Evolutionary conservation across 257 asterid species (phyloP), one percentile per base, ranked within the genome.

Genomic region (Capsicum pubescens): DNA sequence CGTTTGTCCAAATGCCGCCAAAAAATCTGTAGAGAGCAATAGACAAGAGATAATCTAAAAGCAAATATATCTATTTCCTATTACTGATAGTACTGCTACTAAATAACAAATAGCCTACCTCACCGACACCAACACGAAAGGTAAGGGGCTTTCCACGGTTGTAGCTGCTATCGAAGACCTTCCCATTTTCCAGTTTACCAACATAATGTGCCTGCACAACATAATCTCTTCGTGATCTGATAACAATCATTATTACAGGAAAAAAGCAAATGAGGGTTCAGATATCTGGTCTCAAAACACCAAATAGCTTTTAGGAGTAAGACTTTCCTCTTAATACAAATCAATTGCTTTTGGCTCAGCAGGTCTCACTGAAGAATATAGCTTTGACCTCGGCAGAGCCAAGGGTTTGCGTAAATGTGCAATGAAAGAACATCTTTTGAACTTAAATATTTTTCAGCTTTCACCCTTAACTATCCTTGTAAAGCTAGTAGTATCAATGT

Each of bases 161-260:
- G 86, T 94, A 94, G 88, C 99, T 95, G 94, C 99, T 95, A 63
- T 95, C 99, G 48, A 95, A 95, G 36, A 95, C 96, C 84, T 88
- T 92, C 21, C 99, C 99, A 77, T 94, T 87, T 86, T 90, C 92
- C 88, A 94, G 82, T 71, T 88, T 95, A 61, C 99, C 98, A 2
- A 89, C 84, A 82, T 95, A 95, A 89, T 94, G 99, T 82, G 98
- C 98, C 99, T 95, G 93, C 8, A 61, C 21, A 70, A 6, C 48
- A 61, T 1, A 13, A 80, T 60, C 58, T 50, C 58, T 52, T 3
- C 7, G 8, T 4, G 8, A 52, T 76, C 7, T 52, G 46, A 52
- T 50, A 76, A 13, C 3, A 50, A 61, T 52, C 46, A 19, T 0
- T 26, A 76, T 2, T 21, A 13, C 4, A 76, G 59, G 1, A 48